phyloP scores from a whole-genome alignment of 2,329 filamentous ascomycete genomes.

The Helotiales sp. region DNA sequence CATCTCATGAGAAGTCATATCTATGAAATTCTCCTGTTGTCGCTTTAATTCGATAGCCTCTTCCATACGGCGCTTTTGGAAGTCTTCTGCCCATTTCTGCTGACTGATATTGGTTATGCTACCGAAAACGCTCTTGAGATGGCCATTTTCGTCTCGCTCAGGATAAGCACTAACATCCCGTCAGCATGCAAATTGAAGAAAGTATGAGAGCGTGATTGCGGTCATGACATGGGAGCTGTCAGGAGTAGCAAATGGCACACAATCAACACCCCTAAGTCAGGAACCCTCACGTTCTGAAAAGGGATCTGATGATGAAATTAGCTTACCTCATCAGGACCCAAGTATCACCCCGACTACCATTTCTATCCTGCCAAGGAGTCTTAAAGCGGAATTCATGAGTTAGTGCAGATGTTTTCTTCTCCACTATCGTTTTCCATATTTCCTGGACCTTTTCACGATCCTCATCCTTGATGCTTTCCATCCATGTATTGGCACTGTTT shows the following conservation, averaged over 20 bases:
- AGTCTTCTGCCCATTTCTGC: slow-evolving; percentile 81
- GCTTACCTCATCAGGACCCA: slow-evolving; percentile 82
- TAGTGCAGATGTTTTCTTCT: slow-evolving; percentile 58
- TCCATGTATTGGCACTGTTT: slow-evolving; percentile 65
- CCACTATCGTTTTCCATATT: slow-evolving; percentile 63
- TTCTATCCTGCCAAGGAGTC: slow-evolving; percentile 59
- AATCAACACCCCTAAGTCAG: no score
- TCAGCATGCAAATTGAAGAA: no score
- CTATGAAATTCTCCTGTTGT: slow-evolving; percentile 71
- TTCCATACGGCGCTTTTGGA: slow-evolving; percentile 74
- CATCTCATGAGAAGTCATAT: slow-evolving; percentile 74
- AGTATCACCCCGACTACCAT: slow-evolving; percentile 62
- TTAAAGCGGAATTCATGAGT: slow-evolving; percentile 78
- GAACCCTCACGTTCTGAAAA: no score
- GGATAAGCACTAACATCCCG: slow-evolving; percentile 75
- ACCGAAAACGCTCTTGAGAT: slow-evolving; percentile 74
- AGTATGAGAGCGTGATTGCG: no score
- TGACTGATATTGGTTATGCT: slow-evolving; percentile 83
- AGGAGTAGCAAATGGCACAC: no score
- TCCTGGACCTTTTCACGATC: slow-evolving; percentile 59
- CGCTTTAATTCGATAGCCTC: slow-evolving; percentile 80
- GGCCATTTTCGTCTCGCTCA: slow-evolving; percentile 63
- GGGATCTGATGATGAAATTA: no score
- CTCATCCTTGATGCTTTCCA: slow-evolving; percentile 68
- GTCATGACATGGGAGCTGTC: no score